Conservation (phyloP, 306 rosid genomes). For the Inga laurina region DNA sequence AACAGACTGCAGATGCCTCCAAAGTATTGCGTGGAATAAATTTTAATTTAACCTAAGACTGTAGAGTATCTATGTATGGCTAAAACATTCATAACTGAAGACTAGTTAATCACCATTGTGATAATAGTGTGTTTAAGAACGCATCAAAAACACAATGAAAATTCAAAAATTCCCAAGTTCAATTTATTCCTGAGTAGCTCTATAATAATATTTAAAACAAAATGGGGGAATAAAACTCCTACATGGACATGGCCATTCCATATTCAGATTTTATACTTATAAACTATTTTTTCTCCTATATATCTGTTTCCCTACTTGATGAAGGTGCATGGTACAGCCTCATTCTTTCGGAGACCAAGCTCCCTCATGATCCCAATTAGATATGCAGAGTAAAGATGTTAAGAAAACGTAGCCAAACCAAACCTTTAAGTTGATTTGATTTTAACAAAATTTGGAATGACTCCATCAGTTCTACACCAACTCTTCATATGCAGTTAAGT, state of each 20-base stretch:
- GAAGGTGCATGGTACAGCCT: background rate
- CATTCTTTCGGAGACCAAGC: slow-evolving; percentile 16
- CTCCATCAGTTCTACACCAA: background rate
- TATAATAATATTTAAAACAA: background rate
- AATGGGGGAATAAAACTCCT: background rate
- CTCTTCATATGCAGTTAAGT: background rate
- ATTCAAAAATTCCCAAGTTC: background rate
- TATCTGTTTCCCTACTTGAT: background rate
- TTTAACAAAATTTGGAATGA: background rate
- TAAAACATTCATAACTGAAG: background rate
- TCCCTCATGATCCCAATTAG: background rate
- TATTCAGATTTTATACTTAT: background rate
- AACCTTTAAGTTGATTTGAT: background rate
- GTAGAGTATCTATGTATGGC: background rate
- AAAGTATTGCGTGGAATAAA: slow-evolving; percentile 15
- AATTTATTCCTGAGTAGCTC: background rate
- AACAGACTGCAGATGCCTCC: background rate
- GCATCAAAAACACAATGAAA: background rate
- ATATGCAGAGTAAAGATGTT: background rate
- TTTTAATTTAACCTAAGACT: background rate
- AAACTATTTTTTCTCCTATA: background rate
- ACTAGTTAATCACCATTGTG: background rate
- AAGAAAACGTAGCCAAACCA: background rate
- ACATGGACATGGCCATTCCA: background rate
- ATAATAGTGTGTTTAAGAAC: background rate